Evolutionary conservation across 148 eudicot species (phyloP).

Genomic region (Gaultheria prostrata): DNA sequence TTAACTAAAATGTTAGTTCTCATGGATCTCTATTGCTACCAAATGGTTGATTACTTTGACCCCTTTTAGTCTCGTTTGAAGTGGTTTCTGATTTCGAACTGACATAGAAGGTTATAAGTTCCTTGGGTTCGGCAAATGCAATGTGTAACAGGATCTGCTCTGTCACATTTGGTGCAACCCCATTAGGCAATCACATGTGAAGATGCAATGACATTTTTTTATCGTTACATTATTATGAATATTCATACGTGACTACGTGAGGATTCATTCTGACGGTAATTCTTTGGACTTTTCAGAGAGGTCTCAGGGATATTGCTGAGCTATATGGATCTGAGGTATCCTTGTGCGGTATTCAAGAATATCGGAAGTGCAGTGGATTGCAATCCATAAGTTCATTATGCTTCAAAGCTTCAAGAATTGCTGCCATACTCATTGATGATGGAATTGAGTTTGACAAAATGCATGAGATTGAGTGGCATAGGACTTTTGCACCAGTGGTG

Average conservation of each 20-base stretch:
- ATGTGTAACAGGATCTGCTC: neutral
- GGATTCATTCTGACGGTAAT: neutral
- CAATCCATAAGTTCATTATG: slow-evolving; percentile 57
- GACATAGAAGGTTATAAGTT: neutral
- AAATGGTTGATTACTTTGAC: neutral
- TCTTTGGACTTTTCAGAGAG: slow-evolving; percentile 54
- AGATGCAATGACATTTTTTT: neutral
- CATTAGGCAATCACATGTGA: neutral
- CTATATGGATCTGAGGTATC: slow-evolving; percentile 68
- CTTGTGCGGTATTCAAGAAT: slow-evolving; percentile 64
- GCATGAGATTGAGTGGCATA: slow-evolving; percentile 67
- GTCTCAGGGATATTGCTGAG: slow-evolving; percentile 73
- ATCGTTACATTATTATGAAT: neutral
- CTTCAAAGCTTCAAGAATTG: slow-evolving; percentile 70
- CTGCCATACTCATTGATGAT: slow-evolving; percentile 82
- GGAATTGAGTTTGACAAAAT: slow-evolving; percentile 70
- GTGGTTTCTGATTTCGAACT: neutral
- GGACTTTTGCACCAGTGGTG: slow-evolving; percentile 57
- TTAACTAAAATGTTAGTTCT: neutral
- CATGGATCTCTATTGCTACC: neutral
- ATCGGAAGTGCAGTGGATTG: slow-evolving; percentile 48
- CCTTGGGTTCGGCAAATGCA: neutral
- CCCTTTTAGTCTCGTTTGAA: neutral
- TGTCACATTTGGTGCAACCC: neutral
- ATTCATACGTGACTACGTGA: neutral